Conservation (phyloP, 2,329 filamentous ascomycete species). For the Colletotrichum tabaci region DNA sequence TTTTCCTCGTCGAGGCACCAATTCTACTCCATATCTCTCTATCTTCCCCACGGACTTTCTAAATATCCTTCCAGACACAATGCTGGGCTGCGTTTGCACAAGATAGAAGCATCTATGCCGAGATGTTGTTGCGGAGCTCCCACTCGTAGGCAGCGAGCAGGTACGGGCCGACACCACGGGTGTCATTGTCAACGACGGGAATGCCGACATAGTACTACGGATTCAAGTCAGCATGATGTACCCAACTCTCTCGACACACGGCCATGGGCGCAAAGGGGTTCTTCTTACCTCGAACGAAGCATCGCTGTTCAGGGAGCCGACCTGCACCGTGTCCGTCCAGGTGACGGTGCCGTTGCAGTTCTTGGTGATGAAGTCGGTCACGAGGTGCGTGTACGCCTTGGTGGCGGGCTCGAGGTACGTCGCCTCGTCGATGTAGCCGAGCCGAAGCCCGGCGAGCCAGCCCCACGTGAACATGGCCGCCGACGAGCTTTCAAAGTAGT, state of each 20-base stretch:
- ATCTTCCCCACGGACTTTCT: not conserved
- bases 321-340: conserved; percentile 67
- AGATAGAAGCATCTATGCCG: not conserved
- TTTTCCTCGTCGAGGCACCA: not conserved
- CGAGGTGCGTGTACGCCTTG: conserved; percentile 53
- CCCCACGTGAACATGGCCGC: conserved; percentile 72
- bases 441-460: conserved; percentile 59
- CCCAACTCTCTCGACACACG: no score
- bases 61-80: no score
- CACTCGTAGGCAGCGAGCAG: conserved; percentile 39
- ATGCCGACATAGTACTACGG: conserved; percentile 31
- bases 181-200: conserved; percentile 36
- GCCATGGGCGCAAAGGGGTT: not conserved
- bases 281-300: conserved; percentile 63
- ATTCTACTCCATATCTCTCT: no score
- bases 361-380: conserved; percentile 60
- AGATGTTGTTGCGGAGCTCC: conserved; percentile 37
- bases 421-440: conserved; percentile 47
- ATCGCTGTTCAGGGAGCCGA: conserved; percentile 65
- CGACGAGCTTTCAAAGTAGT: conserved; percentile 73
- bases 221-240: not conserved
- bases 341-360: conserved; percentile 63
- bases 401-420: conserved; percentile 46
- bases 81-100: not conserved
- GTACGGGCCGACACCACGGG: conserved; percentile 36